These are phyloP conservation scores for Erigeron philadelphicus DNA, from an alignment of 140 eudicot species.

Conservation along the genomic window DNA sequence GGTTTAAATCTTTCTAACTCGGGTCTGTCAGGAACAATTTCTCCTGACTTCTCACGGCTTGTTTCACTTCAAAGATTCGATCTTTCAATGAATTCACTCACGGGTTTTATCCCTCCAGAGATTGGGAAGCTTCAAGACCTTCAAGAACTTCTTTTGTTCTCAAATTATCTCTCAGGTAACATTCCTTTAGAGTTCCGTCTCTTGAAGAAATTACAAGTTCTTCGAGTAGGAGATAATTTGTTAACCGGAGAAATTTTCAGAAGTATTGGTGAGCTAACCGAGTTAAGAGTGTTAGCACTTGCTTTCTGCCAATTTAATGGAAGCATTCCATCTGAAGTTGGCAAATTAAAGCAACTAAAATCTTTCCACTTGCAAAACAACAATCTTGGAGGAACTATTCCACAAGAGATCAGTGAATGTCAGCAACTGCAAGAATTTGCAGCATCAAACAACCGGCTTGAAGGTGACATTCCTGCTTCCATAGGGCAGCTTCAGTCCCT, in stretches of 20 bases:
- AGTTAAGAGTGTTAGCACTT: constrained; percentile 56
- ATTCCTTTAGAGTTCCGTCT: constrained; percentile 57
- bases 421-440: constrained; percentile 59
- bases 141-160: constrained; percentile 54
- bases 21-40: constrained; percentile 56
- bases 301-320: constrained; percentile 80
- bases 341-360: constrained; percentile 53
- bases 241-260: constrained; percentile 47
- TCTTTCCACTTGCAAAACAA: constrained; percentile 70
- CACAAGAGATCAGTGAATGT: constrained; percentile 58
- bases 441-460: constrained; percentile 72
- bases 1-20: constrained; percentile 59
- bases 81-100: constrained; percentile 57
- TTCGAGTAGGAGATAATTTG: constrained; percentile 69
- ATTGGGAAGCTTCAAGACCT: constrained; percentile 66
- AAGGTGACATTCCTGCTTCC: constrained; percentile 68
- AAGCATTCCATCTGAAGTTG: constrained; percentile 67
- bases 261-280: constrained; percentile 57
- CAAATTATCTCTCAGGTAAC: constrained; percentile 57
- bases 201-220: constrained; percentile 60
- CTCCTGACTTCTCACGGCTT: constrained; percentile 58
- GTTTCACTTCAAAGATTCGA: constrained; percentile 60
- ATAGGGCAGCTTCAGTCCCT: constrained; percentile 52
- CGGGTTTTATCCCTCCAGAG: constrained; percentile 65
- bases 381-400: constrained; percentile 54